phyloP scores from a whole-genome alignment of 2,329 filamentous ascomycete genomes.

The Stachybotrys elegans region DNA sequence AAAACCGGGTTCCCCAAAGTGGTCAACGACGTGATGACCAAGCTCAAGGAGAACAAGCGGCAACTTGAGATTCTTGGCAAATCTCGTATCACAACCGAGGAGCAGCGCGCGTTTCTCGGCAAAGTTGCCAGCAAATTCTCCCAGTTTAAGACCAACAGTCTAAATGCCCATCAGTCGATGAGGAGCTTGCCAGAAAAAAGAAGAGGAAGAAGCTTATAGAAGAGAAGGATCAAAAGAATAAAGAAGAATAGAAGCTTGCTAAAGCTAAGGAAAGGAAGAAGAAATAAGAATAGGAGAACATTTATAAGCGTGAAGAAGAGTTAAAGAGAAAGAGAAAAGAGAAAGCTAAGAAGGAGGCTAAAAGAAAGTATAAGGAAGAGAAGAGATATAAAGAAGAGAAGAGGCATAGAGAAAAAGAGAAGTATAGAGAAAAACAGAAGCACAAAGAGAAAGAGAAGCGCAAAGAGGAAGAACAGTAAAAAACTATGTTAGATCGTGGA shows the following conservation, averaged over 20 bases:
- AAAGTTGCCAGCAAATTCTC: slow-evolving; percentile 25
- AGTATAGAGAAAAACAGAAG: slow-evolving; percentile 19
- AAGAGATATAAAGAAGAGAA: slow-evolving; percentile 23
- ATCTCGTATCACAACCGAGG: slow-evolving; percentile 16
- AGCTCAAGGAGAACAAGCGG: slow-evolving; percentile 7
- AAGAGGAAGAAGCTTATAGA: slow-evolving; percentile 5
- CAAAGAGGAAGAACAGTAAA: slow-evolving; percentile 10
- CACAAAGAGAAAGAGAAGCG: slow-evolving; percentile 15
- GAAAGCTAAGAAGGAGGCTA: slow-evolving; percentile 21
- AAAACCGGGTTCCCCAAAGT: slow-evolving; percentile 32
- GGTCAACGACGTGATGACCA: slow-evolving; percentile 18
- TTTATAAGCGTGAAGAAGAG: slow-evolving; percentile 21
- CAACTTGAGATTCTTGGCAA: slow-evolving; percentile 24
- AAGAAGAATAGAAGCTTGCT: slow-evolving; percentile 26
- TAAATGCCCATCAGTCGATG: slow-evolving; percentile 21
- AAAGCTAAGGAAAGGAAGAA: slow-evolving; percentile 31
- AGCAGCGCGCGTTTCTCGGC: slow-evolving; percentile 31
- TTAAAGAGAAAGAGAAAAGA: slow-evolving; percentile 22
- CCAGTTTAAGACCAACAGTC: slow-evolving; percentile 18
- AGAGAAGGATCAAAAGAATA: slow-evolving; percentile 28
- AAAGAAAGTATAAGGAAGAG: slow-evolving; percentile 26
- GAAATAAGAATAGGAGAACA: slow-evolving; percentile 25
- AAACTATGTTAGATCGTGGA: no score
- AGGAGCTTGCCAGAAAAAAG: neutral
- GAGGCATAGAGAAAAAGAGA: slow-evolving; percentile 21